These are phyloP conservation scores for Deuterostichococcus epilithicus DNA, from an alignment of 139 green algal genomes.

Conservation along the genomic window DNA sequence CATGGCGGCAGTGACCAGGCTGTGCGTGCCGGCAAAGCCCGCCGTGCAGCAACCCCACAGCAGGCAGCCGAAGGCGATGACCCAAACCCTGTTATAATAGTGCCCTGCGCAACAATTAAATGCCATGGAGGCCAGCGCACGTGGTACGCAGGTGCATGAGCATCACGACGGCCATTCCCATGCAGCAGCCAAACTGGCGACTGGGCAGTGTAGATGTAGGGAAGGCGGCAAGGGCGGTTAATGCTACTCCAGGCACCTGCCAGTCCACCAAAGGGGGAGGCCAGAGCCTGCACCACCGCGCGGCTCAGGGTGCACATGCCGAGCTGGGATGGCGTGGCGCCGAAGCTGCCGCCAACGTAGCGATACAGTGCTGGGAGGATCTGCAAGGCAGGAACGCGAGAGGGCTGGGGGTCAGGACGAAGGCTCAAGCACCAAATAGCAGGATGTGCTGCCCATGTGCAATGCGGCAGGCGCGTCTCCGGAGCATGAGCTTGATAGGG, in stretches of 20 bases:
- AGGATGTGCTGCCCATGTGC: background rate
- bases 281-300: conserved; percentile 46
- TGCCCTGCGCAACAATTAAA: conserved; percentile 26
- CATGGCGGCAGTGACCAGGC: conserved; percentile 27
- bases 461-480: background rate
- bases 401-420: too few species aligned
- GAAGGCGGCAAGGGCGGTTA: background rate
- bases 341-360: conserved; percentile 16
- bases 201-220: background rate
- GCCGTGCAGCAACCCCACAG: conserved; percentile 55
- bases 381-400: background rate
- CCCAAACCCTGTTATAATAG: conserved; percentile 27
- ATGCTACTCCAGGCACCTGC: background rate
- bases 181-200: too few species aligned
- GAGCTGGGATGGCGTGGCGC: conserved; percentile 32
- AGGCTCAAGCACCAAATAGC: background rate
- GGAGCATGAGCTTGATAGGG: background rate
- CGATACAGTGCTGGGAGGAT: conserved; percentile 28
- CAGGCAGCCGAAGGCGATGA: conserved; percentile 41
- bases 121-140: background rate
- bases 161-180: too few species aligned
- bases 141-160: too few species aligned
- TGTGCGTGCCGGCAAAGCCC: conserved; percentile 33
- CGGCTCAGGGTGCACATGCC: conserved; percentile 46
- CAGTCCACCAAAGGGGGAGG: conserved; percentile 20